These are phyloP conservation scores for Hirschioporus abietinus DNA, from an alignment of 768 basidiomycete genomes.

Conservation along the genomic window DNA sequence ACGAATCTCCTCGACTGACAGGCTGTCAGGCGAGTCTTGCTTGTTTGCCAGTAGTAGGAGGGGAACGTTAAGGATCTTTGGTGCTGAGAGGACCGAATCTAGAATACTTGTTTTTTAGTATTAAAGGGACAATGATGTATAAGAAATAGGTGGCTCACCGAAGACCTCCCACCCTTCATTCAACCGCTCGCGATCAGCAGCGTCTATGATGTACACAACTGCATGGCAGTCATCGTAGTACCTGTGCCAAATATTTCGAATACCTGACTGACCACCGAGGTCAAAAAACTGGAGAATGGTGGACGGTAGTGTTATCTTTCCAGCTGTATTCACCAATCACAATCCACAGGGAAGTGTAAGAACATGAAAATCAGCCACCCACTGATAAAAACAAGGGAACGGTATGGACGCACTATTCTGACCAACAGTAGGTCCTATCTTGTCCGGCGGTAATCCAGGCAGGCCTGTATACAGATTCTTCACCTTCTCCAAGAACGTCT, in stretches of 20 bases:
- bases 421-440: slow-evolving; percentile 94
- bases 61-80: slow-evolving; percentile 86
- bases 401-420: slow-evolving; percentile 76
- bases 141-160: slow-evolving; percentile 45
- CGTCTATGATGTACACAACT: slow-evolving; percentile 93
- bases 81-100: slow-evolving; percentile 84
- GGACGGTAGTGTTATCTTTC: slow-evolving; percentile 88
- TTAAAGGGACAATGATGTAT: slow-evolving; percentile 5
- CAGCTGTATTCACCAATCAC: slow-evolving; percentile 45
- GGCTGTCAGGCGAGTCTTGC: slow-evolving; percentile 75
- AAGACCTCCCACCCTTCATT: slow-evolving; percentile 97
- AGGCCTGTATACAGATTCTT: slow-evolving; percentile 87
- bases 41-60: slow-evolving; percentile 94
- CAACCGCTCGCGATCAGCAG: slow-evolving; percentile 81
- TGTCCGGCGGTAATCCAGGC: slow-evolving; percentile 85
- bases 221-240: slow-evolving; percentile 98
- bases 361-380: neutral
- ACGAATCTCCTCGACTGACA: slow-evolving; percentile 87
- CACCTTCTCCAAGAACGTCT: slow-evolving; percentile 90
- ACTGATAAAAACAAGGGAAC: neutral
- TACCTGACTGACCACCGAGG: slow-evolving; percentile 90
- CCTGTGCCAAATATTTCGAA: slow-evolving; percentile 88
- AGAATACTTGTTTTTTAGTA: slow-evolving; percentile 24
- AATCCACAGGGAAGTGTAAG: neutral
- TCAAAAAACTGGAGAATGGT: slow-evolving; percentile 97